A percentile compares a stretch with the other conserved stretches of the same genome.
phyloP scores from a whole-genome alignment of 768 basidiomycete genomes.

The Galerina sulciceps region DNA sequence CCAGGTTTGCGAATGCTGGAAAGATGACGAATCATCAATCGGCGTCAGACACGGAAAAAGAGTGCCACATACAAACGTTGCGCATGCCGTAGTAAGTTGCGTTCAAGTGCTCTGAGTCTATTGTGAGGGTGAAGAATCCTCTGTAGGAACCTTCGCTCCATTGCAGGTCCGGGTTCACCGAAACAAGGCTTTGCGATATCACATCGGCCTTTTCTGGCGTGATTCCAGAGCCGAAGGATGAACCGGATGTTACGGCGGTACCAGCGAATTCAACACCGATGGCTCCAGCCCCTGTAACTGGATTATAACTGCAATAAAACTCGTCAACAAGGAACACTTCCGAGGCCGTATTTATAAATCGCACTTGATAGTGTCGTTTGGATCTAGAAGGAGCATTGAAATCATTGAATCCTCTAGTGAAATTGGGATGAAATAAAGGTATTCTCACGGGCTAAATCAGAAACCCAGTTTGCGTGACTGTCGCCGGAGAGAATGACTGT shows the following conservation, averaged over 20 bases:
- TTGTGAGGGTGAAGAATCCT: slow-evolving; percentile 60
- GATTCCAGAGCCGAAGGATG: slow-evolving; percentile 47
- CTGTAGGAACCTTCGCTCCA: slow-evolving; percentile 65
- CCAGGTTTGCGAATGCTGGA: slow-evolving; percentile 44
- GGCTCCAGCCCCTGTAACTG: slow-evolving; percentile 50
- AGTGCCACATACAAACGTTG: slow-evolving; percentile 42
- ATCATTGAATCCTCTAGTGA: background rate
- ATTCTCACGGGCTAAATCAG: slow-evolving; percentile 53
- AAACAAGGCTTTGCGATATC: slow-evolving; percentile 40
- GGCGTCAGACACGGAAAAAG: background rate
- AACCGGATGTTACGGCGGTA: slow-evolving; percentile 57
- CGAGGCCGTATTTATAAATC: slow-evolving; percentile 11
- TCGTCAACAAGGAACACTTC: background rate
- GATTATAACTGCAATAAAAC: slow-evolving; percentile 43
- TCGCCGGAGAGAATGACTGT: slow-evolving; percentile 65
- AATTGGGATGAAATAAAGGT: slow-evolving; percentile 9
- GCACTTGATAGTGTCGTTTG: slow-evolving; percentile 51
- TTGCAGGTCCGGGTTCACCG: slow-evolving; percentile 52
- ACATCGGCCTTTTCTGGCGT: slow-evolving; percentile 40
- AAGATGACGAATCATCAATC: background rate
- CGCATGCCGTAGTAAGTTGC: slow-evolving; percentile 62
- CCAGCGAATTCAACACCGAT: slow-evolving; percentile 67
- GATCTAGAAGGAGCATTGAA: slow-evolving; percentile 34
- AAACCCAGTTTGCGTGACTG: slow-evolving; percentile 66
- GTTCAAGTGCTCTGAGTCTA: slow-evolving; percentile 47